Evolutionary conservation across 768 basidiomycete genomes (phyloP), one percentile per base, ranked within the genome.

Genomic region (Hericium erinaceus): DNA sequence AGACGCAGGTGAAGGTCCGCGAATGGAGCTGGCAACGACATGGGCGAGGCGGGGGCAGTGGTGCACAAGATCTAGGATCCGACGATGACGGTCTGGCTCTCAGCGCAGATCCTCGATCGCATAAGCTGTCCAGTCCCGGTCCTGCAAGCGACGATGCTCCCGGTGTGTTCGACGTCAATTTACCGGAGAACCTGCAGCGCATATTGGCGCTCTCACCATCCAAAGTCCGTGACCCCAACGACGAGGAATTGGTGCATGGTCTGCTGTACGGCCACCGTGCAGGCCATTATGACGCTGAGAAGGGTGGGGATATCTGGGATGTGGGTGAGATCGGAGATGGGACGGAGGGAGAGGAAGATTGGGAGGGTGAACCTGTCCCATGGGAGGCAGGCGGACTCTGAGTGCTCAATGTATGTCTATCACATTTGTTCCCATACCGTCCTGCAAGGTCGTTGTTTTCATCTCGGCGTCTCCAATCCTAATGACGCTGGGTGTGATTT

Each of bases 281-380:
- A 61, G 72, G 68, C 44, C 77, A 80, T 65, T 87, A 87, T 66
- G 80, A 89, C 59, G 74, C 82, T 13, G 71, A 65, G 53, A 84
- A 76, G 67, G 87, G 87, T 16, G 87, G 85, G 2, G 80, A 85
- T 57, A 81, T 90, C 57, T 90, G 88, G 88, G 83, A 80, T 63
- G 81, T 81, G 44, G 89, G 89, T 22, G 89, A 91, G 68, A 73
- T 74, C 52, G 74, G 77, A 62, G 73, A 73, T 39, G 72, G 69
- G 16, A 55, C 51, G 28, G 58, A 66, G 40, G 64, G 58, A 38
- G 67, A 68, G 38, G 71, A 72, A 26, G 72, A 73, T 39, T 92
- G 89, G 89, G 89, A 90, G 70, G 82, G 85, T 39, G 89, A 90
- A 69, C 84, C 85, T 39, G 78, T 90, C 39, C 85, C 89, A 59